phyloP scores from a whole-genome alignment of 2,329 filamentous ascomycete genomes.

The Aspergillus sp. region DNA sequence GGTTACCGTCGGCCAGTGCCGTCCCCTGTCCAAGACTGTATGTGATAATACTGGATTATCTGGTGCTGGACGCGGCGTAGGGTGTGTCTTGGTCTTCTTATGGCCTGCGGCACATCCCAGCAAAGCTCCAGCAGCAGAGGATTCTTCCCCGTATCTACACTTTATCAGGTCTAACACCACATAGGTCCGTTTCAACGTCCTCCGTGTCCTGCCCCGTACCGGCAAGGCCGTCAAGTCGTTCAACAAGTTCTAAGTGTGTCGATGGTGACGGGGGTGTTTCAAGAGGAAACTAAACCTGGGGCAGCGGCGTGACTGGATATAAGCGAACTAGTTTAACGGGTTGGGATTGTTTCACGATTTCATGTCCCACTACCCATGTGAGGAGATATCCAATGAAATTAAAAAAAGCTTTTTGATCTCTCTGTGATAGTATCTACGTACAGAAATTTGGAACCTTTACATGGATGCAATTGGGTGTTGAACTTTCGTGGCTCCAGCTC shows the following conservation, averaged over 20 bases:
- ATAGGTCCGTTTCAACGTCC: conserved; percentile 98
- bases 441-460: neutral
- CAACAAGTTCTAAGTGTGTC: conserved; percentile 83
- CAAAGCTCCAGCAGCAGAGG: neutral
- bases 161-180: conserved; percentile 16
- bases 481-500: too few species aligned
- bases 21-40: conserved; percentile 99
- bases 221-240: conserved; percentile 98
- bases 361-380: conserved; percentile 41
- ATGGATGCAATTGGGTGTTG: too few species aligned
- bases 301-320: conserved; percentile 39
- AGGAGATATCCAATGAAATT: conserved; percentile 41
- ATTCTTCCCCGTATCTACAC: neutral
- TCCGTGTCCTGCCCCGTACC: conserved; percentile 95
- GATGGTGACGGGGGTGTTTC: conserved; percentile 28
- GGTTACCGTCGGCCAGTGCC: conserved; percentile 99
- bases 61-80: neutral
- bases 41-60: conserved; percentile 41
- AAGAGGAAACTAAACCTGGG: conserved; percentile 31
- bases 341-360: conserved; percentile 41
- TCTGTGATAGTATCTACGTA: conserved; percentile 24
- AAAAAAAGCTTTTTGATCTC: conserved; percentile 36
- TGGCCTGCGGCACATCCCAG: too few species aligned
- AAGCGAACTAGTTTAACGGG: conserved; percentile 32
- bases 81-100: neutral